Conservation (phyloP, 106 monocot species). For the Platanthera guangdongensis region DNA sequence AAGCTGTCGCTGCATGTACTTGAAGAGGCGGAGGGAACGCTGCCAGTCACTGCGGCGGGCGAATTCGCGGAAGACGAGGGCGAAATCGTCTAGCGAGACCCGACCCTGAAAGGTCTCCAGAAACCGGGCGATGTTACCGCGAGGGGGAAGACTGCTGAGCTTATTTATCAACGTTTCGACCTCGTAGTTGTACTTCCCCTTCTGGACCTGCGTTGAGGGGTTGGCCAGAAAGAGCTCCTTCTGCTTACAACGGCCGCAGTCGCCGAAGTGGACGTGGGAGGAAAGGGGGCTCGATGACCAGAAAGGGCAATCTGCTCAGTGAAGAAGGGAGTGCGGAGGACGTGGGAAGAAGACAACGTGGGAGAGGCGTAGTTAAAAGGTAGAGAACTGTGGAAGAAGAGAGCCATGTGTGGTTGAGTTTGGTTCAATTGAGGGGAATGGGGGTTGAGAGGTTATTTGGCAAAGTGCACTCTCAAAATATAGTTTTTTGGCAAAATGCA, state of each 20-base stretch:
- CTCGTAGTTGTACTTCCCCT: conserved; percentile 79
- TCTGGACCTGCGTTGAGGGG: conserved; percentile 42
- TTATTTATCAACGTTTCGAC: conserved; percentile 82
- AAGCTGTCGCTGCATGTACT: conserved; percentile 92
- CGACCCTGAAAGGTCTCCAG: conserved; percentile 74
- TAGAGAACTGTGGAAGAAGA: neutral
- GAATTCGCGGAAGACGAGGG: conserved; percentile 83
- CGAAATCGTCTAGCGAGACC: conserved; percentile 80
- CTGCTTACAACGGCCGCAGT: neutral
- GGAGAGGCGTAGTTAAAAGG: neutral
- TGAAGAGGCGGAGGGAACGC: conserved; percentile 92
- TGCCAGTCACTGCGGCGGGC: conserved; percentile 91
- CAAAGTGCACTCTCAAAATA: no score
- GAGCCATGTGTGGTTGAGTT: conserved; percentile 1
- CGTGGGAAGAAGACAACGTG: neutral
- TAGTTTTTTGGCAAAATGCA: no score
- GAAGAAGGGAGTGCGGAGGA: conserved; percentile 10
- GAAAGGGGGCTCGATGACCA: no score
- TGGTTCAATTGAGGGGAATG: neutral
- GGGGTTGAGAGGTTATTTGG: no score
- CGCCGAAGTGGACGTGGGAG: neutral
- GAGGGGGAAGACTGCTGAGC: conserved; percentile 86
- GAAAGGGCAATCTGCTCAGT: neutral
- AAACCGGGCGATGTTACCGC: conserved; percentile 90
- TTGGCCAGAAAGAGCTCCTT: conserved; percentile 53